A percentile compares a stretch with the other conserved stretches of the same genome.
Evolutionary conservation across 2,329 filamentous ascomycete species (phyloP).

Genomic region (Alternaria conjuncta): DNA sequence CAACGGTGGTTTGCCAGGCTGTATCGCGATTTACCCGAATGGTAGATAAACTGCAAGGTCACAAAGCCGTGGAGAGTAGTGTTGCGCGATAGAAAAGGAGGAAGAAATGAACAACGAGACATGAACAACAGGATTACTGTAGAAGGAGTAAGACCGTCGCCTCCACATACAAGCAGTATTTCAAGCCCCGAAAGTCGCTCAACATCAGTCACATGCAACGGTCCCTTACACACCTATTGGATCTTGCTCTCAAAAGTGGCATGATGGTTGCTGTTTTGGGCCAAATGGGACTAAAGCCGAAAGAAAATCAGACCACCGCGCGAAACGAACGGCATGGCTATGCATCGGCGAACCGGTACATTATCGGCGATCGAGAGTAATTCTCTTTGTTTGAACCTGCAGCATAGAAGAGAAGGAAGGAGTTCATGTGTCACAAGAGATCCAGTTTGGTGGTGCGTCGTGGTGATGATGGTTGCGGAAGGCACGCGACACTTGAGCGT

Average conservation of each 20-base stretch:
- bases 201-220: constrained; percentile 8
- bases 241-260: constrained; percentile 21
- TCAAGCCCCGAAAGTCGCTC: constrained; percentile 1
- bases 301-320: constrained; percentile 23
- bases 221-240: neutral
- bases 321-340: constrained; percentile 26
- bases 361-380: neutral
- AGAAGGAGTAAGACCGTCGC: no score
- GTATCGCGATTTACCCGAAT: no score
- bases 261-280: constrained; percentile 26
- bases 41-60: no score
- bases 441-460: neutral
- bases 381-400: neutral
- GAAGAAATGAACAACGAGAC: no score
- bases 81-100: no score
- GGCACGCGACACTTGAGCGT: neutral
- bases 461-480: neutral
- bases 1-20: no score
- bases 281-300: constrained; percentile 22
- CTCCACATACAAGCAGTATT: neutral
- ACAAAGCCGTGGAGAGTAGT: no score
- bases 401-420: neutral
- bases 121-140: no score
- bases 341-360: neutral
- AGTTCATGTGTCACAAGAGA: neutral